Conservation (phyloP, 1,284 basidiomycete genomes). For the Trichosporon sp. region DNA sequence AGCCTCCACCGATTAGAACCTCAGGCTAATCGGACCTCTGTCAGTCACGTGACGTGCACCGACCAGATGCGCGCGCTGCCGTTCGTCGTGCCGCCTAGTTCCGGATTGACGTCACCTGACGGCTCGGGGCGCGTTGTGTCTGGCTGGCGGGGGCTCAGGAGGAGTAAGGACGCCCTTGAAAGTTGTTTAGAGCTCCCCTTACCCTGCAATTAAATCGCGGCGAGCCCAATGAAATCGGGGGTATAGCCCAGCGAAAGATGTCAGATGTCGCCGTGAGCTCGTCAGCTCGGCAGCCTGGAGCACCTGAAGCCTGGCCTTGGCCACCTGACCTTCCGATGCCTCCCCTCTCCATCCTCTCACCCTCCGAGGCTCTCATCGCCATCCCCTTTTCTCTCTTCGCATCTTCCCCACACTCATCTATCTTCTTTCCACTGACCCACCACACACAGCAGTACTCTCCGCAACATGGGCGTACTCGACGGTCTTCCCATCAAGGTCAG, state of each 20-base stretch:
- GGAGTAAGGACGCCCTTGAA: background rate
- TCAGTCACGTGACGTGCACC: background rate
- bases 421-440: background rate
- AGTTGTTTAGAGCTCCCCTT: background rate
- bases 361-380: conserved; percentile 13
- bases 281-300: background rate
- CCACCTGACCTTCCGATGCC: conserved; percentile 3
- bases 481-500: conserved; percentile 74
- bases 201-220: background rate
- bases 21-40: background rate
- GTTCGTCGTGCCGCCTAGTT: background rate
- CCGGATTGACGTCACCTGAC: conserved; percentile 15
- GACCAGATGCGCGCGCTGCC: background rate
- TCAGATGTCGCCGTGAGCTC: background rate
- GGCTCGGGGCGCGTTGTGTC: background rate
- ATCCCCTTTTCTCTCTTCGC: conserved; percentile 18
- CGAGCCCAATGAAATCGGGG: conserved; percentile 1
- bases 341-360: background rate
- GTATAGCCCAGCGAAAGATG: background rate
- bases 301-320: background rate
- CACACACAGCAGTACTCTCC: background rate
- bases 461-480: conserved; percentile 59
- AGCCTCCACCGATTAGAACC: background rate
- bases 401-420: conserved; percentile 10
- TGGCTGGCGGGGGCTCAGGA: background rate